A percentile compares a stretch with the other conserved stretches of the same genome.
phyloP scores from a whole-genome alignment of 1,284 basidiomycete genomes.

The Melampsora larici-populina region DNA sequence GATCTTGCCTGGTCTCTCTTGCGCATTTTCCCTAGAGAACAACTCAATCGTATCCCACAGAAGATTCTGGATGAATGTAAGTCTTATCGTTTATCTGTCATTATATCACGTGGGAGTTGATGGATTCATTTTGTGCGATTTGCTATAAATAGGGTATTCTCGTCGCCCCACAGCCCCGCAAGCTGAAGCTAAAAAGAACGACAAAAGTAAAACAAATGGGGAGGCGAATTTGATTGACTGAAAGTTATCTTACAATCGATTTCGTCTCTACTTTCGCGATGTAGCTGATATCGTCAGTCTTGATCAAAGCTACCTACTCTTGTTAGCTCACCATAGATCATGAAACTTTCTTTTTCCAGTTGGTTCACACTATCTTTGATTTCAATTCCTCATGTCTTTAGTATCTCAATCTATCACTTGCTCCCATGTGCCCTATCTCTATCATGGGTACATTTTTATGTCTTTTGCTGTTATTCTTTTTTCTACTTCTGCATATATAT shows the following conservation, averaged over 20 bases:
- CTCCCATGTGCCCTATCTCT: too few species aligned
- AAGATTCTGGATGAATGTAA: constrained; percentile 48
- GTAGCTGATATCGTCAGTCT: too few species aligned
- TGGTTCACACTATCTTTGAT: too few species aligned
- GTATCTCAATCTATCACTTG: too few species aligned
- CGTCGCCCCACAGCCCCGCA: constrained; percentile 2
- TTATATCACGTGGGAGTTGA: background rate
- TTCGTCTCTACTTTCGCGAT: too few species aligned
- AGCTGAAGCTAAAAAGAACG: constrained; percentile 1
- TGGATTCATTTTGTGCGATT: background rate
- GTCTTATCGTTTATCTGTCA: background rate
- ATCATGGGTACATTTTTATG: too few species aligned
- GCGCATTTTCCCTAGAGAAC: constrained; percentile 98
- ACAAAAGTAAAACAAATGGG: background rate
- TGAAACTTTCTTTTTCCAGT: too few species aligned
- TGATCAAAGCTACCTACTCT: too few species aligned
- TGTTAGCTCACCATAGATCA: too few species aligned
- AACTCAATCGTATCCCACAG: constrained; percentile 71
- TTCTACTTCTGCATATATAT: too few species aligned
- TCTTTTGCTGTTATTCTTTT: too few species aligned
- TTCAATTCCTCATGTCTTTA: too few species aligned
- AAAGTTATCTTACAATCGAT: background rate
- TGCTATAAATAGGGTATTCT: background rate
- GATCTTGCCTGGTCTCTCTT: constrained; percentile 96
- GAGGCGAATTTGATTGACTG: constrained; percentile 4